phyloP scores from a whole-genome alignment of 441 rosid species.

The Iberis amara region DNA sequence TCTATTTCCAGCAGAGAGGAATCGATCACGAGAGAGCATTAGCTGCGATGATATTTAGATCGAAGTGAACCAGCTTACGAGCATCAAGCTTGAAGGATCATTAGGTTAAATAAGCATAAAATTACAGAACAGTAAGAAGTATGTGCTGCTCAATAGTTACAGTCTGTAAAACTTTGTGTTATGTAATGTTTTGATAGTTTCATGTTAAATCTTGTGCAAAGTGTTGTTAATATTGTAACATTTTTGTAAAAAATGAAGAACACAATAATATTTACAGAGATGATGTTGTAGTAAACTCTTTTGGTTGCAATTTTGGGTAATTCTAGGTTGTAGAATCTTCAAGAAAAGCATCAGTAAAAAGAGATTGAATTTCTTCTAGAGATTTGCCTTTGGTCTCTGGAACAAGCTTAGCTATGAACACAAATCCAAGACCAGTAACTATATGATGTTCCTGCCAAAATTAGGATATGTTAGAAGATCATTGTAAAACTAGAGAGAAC shows the following conservation, averaged over 20 bases:
- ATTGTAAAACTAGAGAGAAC: too few species aligned
- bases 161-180: slow-evolving; percentile 1
- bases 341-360: slow-evolving; percentile 15
- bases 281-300: slow-evolving; percentile 8
- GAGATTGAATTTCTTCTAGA: slow-evolving; percentile 40
- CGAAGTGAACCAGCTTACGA: slow-evolving; percentile 93
- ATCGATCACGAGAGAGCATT: slow-evolving; percentile 87
- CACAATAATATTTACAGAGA: slow-evolving; percentile 9
- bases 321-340: slow-evolving; percentile 4
- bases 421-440: slow-evolving; percentile 11
- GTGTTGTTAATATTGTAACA: slow-evolving; percentile 16
- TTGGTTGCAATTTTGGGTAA: background rate
- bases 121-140: background rate
- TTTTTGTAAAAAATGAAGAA: slow-evolving; percentile 8
- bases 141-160: slow-evolving; percentile 4
- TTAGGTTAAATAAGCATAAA: slow-evolving; percentile 47
- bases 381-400: slow-evolving; percentile 45
- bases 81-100: slow-evolving; percentile 88
- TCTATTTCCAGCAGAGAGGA: slow-evolving; percentile 96
- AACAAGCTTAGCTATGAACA: slow-evolving; percentile 30
- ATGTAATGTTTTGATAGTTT: slow-evolving; percentile 18
- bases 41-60: slow-evolving; percentile 97
- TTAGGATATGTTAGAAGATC: background rate
- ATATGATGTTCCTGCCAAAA: slow-evolving; percentile 33
- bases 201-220: slow-evolving; percentile 16